phyloP scores from a whole-genome alignment of 139 green algal species.

The Tetradesmus obliquus region DNA sequence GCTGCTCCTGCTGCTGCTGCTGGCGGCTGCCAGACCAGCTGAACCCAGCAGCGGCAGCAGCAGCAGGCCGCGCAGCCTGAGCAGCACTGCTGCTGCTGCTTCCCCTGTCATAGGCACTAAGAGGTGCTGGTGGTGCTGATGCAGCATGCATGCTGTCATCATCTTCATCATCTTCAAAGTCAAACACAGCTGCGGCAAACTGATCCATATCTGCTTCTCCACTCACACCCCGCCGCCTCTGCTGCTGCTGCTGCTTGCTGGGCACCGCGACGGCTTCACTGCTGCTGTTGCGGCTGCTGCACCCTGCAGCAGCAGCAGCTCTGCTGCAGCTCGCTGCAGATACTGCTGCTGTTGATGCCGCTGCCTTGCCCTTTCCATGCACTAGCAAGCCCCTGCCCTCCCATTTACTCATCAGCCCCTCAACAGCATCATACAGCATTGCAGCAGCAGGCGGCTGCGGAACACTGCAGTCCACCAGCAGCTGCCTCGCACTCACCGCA shows the following conservation, averaged over 20 bases:
- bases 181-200: constrained; percentile 8
- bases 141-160: neutral
- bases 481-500: constrained; percentile 60
- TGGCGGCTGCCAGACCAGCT: neutral
- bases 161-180: neutral
- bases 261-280: neutral
- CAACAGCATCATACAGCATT: constrained; percentile 67
- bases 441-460: constrained; percentile 65
- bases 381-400: constrained; percentile 5
- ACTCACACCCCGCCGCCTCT: neutral
- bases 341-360: constrained; percentile 5
- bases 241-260: neutral
- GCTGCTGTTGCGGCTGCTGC: constrained; percentile 14
- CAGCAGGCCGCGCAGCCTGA: neutral
- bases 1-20: constrained; percentile 6
- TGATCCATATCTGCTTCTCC: neutral
- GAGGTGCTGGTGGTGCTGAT: neutral
- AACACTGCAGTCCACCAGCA: constrained; percentile 66
- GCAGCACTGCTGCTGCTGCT: neutral
- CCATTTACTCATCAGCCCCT: constrained; percentile 33
- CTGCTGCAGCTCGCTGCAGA: neutral
- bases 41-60: neutral
- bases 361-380: neutral
- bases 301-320: neutral
- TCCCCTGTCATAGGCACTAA: neutral